These are phyloP conservation scores for Uromyces viciae-fabae DNA, from an alignment of 1,284 basidiomycete genomes.

Conservation along the genomic window DNA sequence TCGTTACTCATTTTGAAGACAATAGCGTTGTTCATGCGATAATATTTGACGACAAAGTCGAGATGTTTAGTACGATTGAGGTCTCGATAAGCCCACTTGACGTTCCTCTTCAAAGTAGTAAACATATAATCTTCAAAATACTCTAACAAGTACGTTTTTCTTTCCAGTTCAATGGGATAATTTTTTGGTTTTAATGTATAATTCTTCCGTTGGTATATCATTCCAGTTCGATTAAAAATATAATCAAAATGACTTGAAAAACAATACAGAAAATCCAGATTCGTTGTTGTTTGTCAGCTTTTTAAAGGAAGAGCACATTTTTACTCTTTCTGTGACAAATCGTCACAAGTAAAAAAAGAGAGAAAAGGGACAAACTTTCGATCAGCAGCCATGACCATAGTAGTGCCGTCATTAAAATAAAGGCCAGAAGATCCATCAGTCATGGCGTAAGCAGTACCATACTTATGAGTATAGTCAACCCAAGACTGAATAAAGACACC, in stretches of 20 bases:
- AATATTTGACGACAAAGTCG: constrained; percentile 91
- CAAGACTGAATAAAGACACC: constrained; percentile 89
- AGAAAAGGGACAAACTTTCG: constrained; percentile 73
- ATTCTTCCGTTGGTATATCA: constrained; percentile 53
- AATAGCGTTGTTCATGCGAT: constrained; percentile 93
- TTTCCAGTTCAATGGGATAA: constrained; percentile 64
- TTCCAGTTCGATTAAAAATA: constrained; percentile 57
- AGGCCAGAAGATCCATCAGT: constrained; percentile 91
- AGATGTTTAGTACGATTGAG: constrained; percentile 68
- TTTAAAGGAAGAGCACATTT: too few species aligned
- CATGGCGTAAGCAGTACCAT: constrained; percentile 95
- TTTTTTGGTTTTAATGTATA: constrained; percentile 51
- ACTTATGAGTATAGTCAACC: constrained; percentile 98
- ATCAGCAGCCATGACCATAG: constrained; percentile 74
- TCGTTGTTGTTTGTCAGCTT: too few species aligned
- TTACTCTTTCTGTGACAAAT: too few species aligned
- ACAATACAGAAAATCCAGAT: too few species aligned
- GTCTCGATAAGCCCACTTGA: constrained; percentile 75
- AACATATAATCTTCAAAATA: constrained; percentile 92
- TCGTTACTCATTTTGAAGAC: constrained; percentile 94
- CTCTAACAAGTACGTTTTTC: constrained; percentile 81
- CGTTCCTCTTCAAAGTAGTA: constrained; percentile 73
- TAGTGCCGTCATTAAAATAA: constrained; percentile 92
- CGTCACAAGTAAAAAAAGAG: too few species aligned
- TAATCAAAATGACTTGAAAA: constrained; percentile 81